Percentiles rank a stretch among this genome's conserved stretches.
These are phyloP conservation scores for Tetrapisispora iriomotensis DNA, from an alignment of 805 yeast genomes.

Conservation along the genomic window DNA sequence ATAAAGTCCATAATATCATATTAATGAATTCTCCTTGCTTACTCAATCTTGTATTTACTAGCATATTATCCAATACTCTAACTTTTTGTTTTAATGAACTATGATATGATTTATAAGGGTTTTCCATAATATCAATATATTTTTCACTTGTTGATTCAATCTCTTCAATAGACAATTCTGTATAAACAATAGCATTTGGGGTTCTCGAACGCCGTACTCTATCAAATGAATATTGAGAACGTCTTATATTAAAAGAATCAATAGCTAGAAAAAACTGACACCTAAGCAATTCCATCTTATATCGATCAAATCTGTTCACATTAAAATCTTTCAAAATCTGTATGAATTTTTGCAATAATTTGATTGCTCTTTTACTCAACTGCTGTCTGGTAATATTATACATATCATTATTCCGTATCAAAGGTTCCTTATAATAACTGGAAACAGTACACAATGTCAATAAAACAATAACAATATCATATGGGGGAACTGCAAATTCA, in stretches of 20 bases:
- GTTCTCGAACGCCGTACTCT: constrained; percentile 11
- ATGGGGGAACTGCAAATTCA: constrained; percentile 25
- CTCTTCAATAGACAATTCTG: not conserved
- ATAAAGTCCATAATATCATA: constrained; percentile 22
- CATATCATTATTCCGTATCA: constrained; percentile 21
- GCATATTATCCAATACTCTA: constrained; percentile 13
- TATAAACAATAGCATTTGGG: constrained; percentile 6
- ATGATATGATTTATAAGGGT: constrained; percentile 19
- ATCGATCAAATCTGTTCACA: constrained; percentile 6
- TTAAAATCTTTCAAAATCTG: constrained; percentile 13
- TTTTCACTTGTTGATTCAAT: not conserved
- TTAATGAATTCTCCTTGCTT: constrained; percentile 20
- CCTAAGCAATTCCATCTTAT: constrained; percentile 19
- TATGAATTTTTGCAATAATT: constrained; percentile 20
- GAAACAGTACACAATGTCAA: constrained; percentile 32
- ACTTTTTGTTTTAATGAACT: constrained; percentile 14
- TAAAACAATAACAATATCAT: constrained; percentile 27
- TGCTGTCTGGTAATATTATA: constrained; percentile 21
- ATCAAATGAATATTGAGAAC: constrained; percentile 2
- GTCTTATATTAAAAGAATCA: constrained; percentile 11
- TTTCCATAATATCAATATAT: constrained; percentile 1
- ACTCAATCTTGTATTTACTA: constrained; percentile 13
- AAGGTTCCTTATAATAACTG: constrained; percentile 19
- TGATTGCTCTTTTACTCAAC: constrained; percentile 28
- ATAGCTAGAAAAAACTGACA: constrained; percentile 24